Conservation (phyloP, 176 grass and related monocot species). For the Leersia perrieri region DNA sequence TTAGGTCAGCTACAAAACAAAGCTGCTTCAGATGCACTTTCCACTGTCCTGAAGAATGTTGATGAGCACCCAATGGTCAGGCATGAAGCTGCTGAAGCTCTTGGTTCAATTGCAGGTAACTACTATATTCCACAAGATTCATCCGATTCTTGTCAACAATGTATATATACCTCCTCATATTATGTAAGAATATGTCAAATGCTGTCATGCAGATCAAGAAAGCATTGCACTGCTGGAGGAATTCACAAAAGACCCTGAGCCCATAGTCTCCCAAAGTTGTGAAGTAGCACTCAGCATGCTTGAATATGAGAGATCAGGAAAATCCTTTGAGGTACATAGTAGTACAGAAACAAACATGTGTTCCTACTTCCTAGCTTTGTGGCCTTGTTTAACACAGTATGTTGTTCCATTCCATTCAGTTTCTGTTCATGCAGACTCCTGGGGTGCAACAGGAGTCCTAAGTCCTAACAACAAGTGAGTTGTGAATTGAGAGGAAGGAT, state of each 20-base stretch:
- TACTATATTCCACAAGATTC: not conserved
- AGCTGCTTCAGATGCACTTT: conserved; percentile 74
- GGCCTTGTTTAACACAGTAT: not conserved
- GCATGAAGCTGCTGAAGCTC: conserved; percentile 94
- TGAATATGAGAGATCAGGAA: conserved; percentile 78
- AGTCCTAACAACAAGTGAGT: not conserved
- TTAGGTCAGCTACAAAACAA: conserved; percentile 90
- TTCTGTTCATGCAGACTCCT: conserved; percentile 72
- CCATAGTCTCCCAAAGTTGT: conserved; percentile 88
- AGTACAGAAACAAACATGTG: not conserved
- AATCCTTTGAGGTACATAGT: conserved; percentile 70
- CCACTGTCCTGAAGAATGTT: conserved; percentile 58
- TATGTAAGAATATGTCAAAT: conserved; percentile 12
- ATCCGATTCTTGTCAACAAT: not conserved
- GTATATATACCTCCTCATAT: not conserved
- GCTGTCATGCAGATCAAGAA: conserved; percentile 58
- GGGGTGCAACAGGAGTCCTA: conserved; percentile 39
- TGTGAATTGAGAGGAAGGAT: not conserved
- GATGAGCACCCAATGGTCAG: conserved; percentile 95
- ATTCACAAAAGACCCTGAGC: conserved; percentile 72
- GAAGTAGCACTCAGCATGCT: conserved; percentile 95
- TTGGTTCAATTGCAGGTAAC: conserved; percentile 89
- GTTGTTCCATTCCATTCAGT: conserved; percentile 21
- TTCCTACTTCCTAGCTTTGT: not conserved
- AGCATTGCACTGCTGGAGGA: conserved; percentile 69